phyloP scores from a whole-genome alignment of 768 basidiomycete species.

The Trametes maxima region DNA sequence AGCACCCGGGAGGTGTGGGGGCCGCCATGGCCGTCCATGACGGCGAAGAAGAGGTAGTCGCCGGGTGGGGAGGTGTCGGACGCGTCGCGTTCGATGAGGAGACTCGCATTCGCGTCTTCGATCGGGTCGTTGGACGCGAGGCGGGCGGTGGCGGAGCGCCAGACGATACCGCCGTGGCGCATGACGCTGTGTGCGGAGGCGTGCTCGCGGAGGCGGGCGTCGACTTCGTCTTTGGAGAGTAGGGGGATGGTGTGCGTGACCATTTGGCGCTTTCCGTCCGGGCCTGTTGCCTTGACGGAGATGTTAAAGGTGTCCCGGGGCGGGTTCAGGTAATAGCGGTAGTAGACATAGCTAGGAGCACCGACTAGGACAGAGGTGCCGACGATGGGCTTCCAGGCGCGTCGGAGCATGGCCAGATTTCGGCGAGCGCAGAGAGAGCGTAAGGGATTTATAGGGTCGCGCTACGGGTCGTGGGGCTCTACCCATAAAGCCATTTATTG shows the following conservation, averaged over 20 bases:
- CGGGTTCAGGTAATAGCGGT: slow-evolving; percentile 42
- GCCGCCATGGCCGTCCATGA: slow-evolving; percentile 93
- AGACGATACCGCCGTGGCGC: slow-evolving; percentile 58
- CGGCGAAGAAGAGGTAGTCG: slow-evolving; percentile 81
- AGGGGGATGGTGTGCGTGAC: slow-evolving; percentile 54
- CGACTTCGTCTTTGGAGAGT: slow-evolving; percentile 54
- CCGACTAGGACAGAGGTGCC: slow-evolving; percentile 56
- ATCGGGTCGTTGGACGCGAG: slow-evolving; percentile 88
- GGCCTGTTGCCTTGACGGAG: slow-evolving; percentile 51
- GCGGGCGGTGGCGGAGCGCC: slow-evolving; percentile 79
- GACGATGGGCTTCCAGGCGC: slow-evolving; percentile 69
- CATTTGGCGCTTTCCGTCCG: slow-evolving; percentile 65
- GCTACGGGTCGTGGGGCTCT: too few relatives aligned
- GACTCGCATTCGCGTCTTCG: slow-evolving; percentile 83
- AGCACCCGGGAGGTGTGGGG: slow-evolving; percentile 82
- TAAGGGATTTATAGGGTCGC: neutral
- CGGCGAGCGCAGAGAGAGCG: neutral
- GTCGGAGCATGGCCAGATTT: slow-evolving; percentile 53
- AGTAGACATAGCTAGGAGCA: slow-evolving; percentile 61
- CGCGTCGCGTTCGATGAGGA: slow-evolving; percentile 64
- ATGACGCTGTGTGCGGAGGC: slow-evolving; percentile 48
- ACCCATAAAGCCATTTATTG: too few relatives aligned
- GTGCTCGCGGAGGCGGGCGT: slow-evolving; percentile 59
- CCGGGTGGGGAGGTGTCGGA: slow-evolving; percentile 62
- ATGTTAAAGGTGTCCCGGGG: slow-evolving; percentile 56